Base-by-base conservation (phyloP, 805 yeast genomes). In the Candida orba region DNA sequence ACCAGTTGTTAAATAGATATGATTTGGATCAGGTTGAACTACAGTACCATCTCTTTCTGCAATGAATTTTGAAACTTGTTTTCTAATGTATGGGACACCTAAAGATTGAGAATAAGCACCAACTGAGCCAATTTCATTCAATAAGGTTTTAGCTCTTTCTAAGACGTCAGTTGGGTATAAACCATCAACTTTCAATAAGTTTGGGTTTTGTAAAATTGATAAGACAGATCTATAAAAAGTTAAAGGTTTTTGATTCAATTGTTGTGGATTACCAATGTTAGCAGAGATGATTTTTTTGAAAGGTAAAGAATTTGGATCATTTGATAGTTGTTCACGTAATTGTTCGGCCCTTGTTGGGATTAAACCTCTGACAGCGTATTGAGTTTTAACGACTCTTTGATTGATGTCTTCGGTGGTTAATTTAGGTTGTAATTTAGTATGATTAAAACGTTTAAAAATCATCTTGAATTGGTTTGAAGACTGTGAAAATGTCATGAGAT, bases 181-280 rank as follows among this genome's bases (percentile, higher is more conserved):
- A 6, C 63, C 57, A 20, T 45, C 31, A 6, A 17, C 3, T 7
- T 62, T 58, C 36, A 90, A 54, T 41, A 90, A 64, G 27, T 72
- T 76, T 1, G 99, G 98, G 62, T 86, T 84, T 66, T 93, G 96
- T 53, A 91, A 67, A 36, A 90, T 64, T 1, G 97, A 78, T 47
- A 91, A 68, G 4, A 90, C 95, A 61, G 90, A 95, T 56, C 99
- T 76, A 65, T 88, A 90, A 70, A 93, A 93, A n/a, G 95, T 86
- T 54, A 93, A 71, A 1, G 99, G 99, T 57, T 81, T 75, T 64
- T 93, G 99, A 53, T 88, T 91, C 59, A 93, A 72, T 62, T 91
- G 98, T 65, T 93, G 99, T 2, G 99, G 99, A 62, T 93, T 93
- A 27, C 99, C 99, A 50, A 93, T 93, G 62, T 93, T 93, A 50